Evolutionary conservation across 2,329 filamentous ascomycete species (phyloP).

Genomic region (Metarhizium brunneum): DNA sequence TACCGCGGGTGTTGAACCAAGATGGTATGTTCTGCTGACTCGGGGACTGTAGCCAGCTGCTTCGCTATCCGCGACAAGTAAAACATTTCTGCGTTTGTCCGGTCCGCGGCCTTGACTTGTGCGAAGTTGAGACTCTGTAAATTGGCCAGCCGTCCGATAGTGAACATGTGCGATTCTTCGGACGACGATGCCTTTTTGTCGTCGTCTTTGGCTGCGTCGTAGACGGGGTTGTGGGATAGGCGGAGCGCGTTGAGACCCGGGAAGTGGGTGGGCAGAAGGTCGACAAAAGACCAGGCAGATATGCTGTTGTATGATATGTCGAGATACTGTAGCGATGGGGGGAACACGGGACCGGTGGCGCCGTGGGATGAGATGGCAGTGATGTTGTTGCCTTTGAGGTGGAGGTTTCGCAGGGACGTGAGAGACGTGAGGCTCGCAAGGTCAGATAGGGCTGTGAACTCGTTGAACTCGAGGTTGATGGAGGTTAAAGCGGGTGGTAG

Average conservation of each 20-base stretch:
- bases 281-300: conserved; percentile 62
- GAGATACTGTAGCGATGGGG: conserved; percentile 49
- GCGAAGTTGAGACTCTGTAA: conserved; percentile 68
- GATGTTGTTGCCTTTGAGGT: conserved; percentile 74
- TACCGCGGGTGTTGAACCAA: conserved; percentile 62
- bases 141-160: conserved; percentile 61
- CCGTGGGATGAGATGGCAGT: conserved; percentile 25
- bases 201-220: conserved; percentile 39
- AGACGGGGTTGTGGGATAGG: conserved; percentile 80
- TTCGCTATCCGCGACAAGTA: conserved; percentile 79
- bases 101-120: conserved; percentile 60
- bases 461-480: conserved; percentile 64
- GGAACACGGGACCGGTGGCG: conserved; percentile 35
- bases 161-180: conserved; percentile 85
- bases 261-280: conserved; percentile 56
- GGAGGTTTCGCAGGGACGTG: conserved; percentile 44
- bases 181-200: conserved; percentile 41
- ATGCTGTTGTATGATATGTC: conserved; percentile 68
- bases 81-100: conserved; percentile 84
- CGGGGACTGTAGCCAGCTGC: conserved; percentile 55
- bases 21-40: conserved; percentile 43
- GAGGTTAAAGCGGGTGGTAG: conserved; percentile 47
- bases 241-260: conserved; percentile 68
- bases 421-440: conserved; percentile 44
- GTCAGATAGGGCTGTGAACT: conserved; percentile 50